Percentiles rank a stretch among this genome's conserved stretches.
Conservation (phyloP, 2,329 filamentous ascomycete species). For the Bipolaris victoriae region DNA sequence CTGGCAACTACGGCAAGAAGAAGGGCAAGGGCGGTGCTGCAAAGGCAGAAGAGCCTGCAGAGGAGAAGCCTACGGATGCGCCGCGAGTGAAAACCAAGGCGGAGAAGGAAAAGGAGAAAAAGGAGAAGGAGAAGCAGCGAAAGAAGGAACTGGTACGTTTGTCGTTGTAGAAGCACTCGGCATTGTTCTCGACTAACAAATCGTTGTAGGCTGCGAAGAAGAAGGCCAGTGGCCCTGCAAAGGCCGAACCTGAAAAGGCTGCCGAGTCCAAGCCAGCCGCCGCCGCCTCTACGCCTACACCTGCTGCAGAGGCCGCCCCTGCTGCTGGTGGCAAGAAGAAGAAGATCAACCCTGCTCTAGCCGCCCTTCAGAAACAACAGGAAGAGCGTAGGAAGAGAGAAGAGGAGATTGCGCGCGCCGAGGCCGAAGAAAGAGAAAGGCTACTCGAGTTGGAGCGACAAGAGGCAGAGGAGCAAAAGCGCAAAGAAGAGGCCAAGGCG, state of each 20-base stretch:
- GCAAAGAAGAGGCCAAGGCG: conserved; percentile 74
- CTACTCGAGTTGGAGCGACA: conserved; percentile 69
- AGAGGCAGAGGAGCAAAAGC: conserved; percentile 71
- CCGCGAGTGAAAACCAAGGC: conserved; percentile 86
- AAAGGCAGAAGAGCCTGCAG: conserved; percentile 48
- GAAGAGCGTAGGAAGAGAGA: conserved; percentile 72
- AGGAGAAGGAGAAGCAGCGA: conserved; percentile 96
- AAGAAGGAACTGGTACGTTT: conserved; percentile 90
- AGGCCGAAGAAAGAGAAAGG: conserved; percentile 68
- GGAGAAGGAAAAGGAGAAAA: conserved; percentile 97
- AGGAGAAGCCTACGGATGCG: conserved; percentile 48
- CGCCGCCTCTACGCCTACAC: conserved; percentile 40
- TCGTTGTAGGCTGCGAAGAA: conserved; percentile 57
- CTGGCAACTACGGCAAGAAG: conserved; percentile 67
- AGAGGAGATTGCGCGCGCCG: conserved; percentile 66
- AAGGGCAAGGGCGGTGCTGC: conserved; percentile 66
- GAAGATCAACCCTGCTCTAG: conserved; percentile 80
- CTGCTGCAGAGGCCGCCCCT: conserved; percentile 41
- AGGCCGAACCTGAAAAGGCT: conserved; percentile 52
- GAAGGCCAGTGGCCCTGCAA: conserved; percentile 61
- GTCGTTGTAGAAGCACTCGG: background rate
- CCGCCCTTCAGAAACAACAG: conserved; percentile 79
- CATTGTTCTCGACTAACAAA: conserved; percentile 10
- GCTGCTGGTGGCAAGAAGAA: conserved; percentile 75
- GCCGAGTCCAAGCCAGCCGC: conserved; percentile 46